Evolutionary conservation across 2,329 filamentous ascomycete species (phyloP).

Genomic region (Penicillium frequentans): DNA sequence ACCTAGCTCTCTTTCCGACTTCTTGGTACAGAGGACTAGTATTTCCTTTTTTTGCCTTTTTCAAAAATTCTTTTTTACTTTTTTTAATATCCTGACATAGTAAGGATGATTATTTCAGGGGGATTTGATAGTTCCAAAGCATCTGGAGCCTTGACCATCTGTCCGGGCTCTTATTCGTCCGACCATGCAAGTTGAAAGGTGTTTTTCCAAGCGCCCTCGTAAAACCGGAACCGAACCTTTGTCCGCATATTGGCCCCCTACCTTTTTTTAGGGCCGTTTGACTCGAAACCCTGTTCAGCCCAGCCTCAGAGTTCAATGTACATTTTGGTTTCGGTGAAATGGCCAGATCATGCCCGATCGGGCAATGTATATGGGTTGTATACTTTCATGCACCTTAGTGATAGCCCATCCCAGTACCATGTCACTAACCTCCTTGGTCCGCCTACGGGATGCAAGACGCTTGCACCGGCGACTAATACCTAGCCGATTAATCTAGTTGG

Average conservation of each 20-base stretch:
- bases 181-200: neutral
- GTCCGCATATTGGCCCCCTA: neutral
- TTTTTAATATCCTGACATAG: neutral
- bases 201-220: constrained; percentile 10
- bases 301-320: neutral
- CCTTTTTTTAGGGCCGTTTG: neutral
- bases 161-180: neutral
- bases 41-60: neutral
- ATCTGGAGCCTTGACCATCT: neutral
- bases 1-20: neutral
- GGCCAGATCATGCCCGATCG: constrained; percentile 9
- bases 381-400: constrained; percentile 4
- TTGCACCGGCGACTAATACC: constrained; percentile 1
- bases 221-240: constrained; percentile 12
- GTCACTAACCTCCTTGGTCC: constrained; percentile 12
- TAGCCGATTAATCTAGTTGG: neutral
- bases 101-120: constrained; percentile 13
- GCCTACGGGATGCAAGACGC: constrained; percentile 1
- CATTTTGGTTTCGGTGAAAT: neutral
- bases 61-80: neutral
- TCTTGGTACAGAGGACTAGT: neutral
- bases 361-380: constrained; percentile 9
- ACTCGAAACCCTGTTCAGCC: neutral
- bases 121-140: constrained; percentile 19
- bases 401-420: constrained; percentile 17